A percentile compares a stretch with the other conserved stretches of the same genome.
phyloP scores from a whole-genome alignment of 257 asterid species.

The Nicotiana noctiflora region DNA sequence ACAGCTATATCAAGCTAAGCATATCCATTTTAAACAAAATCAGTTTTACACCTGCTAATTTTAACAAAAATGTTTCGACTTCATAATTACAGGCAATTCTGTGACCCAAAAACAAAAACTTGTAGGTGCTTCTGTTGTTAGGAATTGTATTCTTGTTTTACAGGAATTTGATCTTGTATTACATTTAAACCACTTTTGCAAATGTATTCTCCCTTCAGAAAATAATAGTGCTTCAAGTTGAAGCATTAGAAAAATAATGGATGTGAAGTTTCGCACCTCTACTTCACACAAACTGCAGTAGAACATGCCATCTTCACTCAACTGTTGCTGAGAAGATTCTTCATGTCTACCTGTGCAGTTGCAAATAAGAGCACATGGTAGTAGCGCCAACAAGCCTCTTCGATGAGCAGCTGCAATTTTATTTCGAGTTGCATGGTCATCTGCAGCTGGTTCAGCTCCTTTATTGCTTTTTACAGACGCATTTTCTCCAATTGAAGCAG shows the following conservation, averaged over 20 bases:
- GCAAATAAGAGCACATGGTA: constrained; percentile 71
- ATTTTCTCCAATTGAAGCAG: constrained; percentile 34
- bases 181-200: no score
- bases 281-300: constrained; percentile 98
- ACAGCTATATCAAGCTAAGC: neutral
- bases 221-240: neutral
- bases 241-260: neutral
- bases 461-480: constrained; percentile 26
- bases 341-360: constrained; percentile 33
- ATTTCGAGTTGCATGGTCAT: constrained; percentile 26
- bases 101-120: neutral
- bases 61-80: neutral
- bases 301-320: constrained; percentile 96
- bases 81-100: neutral
- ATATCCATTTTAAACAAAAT: neutral
- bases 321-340: constrained; percentile 59
- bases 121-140: neutral
- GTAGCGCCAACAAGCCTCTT: constrained; percentile 34
- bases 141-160: neutral
- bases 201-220: neutral
- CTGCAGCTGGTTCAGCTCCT: constrained; percentile 34
- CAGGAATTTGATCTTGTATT: neutral
- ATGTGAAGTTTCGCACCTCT: constrained; percentile 50
- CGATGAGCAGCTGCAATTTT: constrained; percentile 20
- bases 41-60: neutral